Conservation (phyloP, 2,329 filamentous ascomycete species). For the Colletotrichum tamarilloi region DNA sequence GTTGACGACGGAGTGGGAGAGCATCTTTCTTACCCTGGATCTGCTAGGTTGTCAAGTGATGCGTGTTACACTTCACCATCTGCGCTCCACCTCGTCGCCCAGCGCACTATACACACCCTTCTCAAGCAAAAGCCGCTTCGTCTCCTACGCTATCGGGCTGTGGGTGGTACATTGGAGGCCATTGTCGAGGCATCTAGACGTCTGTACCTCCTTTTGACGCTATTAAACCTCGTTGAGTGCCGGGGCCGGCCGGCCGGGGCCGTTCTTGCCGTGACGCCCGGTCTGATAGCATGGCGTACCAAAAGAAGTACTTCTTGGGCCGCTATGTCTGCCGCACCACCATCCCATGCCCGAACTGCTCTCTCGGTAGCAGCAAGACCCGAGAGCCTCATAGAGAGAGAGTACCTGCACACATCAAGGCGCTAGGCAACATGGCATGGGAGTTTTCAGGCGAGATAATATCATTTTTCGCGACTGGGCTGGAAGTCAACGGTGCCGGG, state of each 20-base stretch:
- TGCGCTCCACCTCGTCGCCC: neutral
- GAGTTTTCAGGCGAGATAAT: no score
- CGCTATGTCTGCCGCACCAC: neutral
- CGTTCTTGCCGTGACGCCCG: neutral
- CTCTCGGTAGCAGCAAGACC: neutral
- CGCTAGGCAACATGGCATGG: neutral
- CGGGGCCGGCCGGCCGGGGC: constrained; percentile 12
- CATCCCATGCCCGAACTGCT: neutral
- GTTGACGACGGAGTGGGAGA: neutral
- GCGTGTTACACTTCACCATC: neutral
- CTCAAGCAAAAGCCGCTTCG: neutral
- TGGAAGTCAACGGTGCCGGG: neutral
- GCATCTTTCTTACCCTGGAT: neutral
- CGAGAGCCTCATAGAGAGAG: neutral
- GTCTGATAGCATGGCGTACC: neutral
- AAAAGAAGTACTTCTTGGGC: neutral
- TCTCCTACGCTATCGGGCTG: neutral
- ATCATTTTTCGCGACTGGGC: no score
- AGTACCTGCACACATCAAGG: neutral
- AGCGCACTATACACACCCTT: neutral
- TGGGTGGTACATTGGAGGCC: neutral
- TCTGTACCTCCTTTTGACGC: neutral
- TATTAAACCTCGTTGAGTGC: constrained; percentile 2
- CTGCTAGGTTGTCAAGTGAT: neutral
- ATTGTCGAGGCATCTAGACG: neutral